Conservation (phyloP, 2,329 filamentous ascomycete genomes). For the Stachybotrys chartarum region DNA sequence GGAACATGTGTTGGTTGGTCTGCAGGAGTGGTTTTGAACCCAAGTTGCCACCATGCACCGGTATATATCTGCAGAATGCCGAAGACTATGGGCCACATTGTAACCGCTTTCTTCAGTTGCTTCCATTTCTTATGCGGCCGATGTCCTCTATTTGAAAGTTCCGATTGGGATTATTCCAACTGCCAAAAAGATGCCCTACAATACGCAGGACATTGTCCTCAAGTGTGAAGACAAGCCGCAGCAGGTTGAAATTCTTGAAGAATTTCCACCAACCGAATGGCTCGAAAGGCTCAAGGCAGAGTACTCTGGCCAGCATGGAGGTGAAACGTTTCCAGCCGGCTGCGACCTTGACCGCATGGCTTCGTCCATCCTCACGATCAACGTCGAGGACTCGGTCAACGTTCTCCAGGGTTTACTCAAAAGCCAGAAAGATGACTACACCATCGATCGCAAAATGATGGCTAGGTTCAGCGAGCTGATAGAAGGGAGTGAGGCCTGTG, state of each 20-base stretch:
- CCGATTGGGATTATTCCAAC: too few species aligned
- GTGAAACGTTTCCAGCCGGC: constrained; percentile 17
- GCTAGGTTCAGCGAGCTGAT: constrained; percentile 11
- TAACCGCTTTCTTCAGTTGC: too few species aligned
- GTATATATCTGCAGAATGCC: too few species aligned
- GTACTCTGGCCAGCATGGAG: constrained; percentile 17
- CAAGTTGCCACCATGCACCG: too few species aligned
- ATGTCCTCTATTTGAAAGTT: too few species aligned
- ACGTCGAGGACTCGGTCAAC: constrained; percentile 9
- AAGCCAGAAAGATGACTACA: constrained; percentile 17
- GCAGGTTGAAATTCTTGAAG: too few species aligned
- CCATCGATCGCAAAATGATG: constrained; percentile 15
- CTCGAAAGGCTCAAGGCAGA: constrained; percentile 15
- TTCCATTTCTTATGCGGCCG: too few species aligned
- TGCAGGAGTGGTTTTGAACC: too few species aligned
- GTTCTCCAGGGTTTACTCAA: constrained; percentile 9
- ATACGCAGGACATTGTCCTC: too few species aligned
- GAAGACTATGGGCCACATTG: constrained; percentile 38
- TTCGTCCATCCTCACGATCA: constrained; percentile 14
- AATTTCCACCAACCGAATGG: constrained; percentile 11
- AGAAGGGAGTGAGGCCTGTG: constrained; percentile 15
- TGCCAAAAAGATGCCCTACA: too few species aligned
- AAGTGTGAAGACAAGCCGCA: too few species aligned
- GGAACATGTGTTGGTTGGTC: too few species aligned
- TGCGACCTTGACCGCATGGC: constrained; percentile 16